These are phyloP conservation scores for Colletotrichum siamense DNA, from an alignment of 2,329 filamentous ascomycete species.

Conservation along the genomic window DNA sequence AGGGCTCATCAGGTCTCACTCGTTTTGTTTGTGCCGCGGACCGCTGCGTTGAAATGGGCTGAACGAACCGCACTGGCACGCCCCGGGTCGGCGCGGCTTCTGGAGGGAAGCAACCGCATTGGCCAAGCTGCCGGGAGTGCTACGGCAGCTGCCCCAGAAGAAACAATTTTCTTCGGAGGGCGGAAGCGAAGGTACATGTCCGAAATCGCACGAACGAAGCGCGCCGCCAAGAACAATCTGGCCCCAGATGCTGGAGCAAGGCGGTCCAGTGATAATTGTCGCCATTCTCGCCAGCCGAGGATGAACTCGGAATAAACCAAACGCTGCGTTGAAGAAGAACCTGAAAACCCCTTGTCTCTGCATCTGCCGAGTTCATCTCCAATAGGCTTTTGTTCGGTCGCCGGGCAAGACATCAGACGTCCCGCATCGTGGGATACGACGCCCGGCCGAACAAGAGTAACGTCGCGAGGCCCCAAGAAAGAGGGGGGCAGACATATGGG, in stretches of 20 bases:
- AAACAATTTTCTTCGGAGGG: not conserved
- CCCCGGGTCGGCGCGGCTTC: slow-evolving; percentile 9
- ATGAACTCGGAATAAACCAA: not conserved
- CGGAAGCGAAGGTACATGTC: not conserved
- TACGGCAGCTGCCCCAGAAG: not conserved
- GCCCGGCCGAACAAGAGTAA: not conserved
- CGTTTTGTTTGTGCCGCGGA: slow-evolving; percentile 12
- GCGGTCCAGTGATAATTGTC: not conserved
- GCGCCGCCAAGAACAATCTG: slow-evolving; percentile 5
- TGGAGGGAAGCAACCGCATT: not conserved
- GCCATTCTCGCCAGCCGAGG: slow-evolving; percentile 7
- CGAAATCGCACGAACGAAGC: slow-evolving; percentile 10
- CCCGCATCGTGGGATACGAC: not conserved
- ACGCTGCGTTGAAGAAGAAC: not conserved
- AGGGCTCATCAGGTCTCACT: not conserved
- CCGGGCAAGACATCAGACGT: slow-evolving; percentile 9
- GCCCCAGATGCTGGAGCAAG: not conserved
- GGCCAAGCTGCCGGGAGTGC: slow-evolving; percentile 5
- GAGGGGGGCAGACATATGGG: not conserved
- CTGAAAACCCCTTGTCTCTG: not conserved
- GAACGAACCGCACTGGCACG: slow-evolving; percentile 8
- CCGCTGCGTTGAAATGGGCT: not conserved
- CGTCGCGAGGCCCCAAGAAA: not conserved
- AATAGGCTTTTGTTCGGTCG: slow-evolving; percentile 14
- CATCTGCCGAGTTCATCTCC: not conserved